Base-by-base conservation (phyloP, 306 rosid species). In the Geum urbanum region DNA sequence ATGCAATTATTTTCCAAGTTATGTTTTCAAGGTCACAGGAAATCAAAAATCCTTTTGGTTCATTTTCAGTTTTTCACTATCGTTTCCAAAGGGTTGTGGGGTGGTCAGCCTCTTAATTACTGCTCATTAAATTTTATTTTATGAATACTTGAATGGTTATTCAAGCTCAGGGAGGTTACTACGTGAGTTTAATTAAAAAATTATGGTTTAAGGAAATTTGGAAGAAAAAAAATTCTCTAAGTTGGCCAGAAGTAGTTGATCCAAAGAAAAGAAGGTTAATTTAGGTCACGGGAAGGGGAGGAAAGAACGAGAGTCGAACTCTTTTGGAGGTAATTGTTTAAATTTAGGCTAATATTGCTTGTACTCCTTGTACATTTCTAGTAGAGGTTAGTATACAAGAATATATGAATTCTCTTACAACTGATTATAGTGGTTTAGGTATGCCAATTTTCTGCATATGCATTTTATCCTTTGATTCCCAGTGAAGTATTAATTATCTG, bases 161-260 rank as follows among this genome's bases (percentile, higher is more conserved):
- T 39, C 12, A 68, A 18, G 41, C 41, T 69, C 24, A 55, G 5
- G 73, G 64, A 37, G 55, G 55, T 70, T 70, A 70, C 54, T 55
- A 22, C 15, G 43, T 43, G 6, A 54, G 41, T 50, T 54, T 69
- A 40, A 69, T 19, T 2, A 53, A 69, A 69, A 52, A 69, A 41
- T 41, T 41, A 69, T 55, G 56, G 37, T 32, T 32, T 32, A 32
- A 32, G 37, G 37, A 32, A 32, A 32, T 2, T 2, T 32, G 0
- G 3, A 32, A 32, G 3, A 2, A n/a, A n/a, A n/a, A n/a, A n/a
- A n/a, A n/a, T 32, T 32, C 37, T 32, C 37, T 32, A 32, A 3
- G 37, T 32, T 32, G 3, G 46, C 46, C 46, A 47, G 12, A 47
- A 47, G 12, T 47, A 47, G 14, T 2, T 47, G 12, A 47, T 47